Percentiles rank a stretch among this genome's conserved stretches.
Conservation (phyloP, 2,329 filamentous ascomycete species). For the Neopestalotiopsis sp. region DNA sequence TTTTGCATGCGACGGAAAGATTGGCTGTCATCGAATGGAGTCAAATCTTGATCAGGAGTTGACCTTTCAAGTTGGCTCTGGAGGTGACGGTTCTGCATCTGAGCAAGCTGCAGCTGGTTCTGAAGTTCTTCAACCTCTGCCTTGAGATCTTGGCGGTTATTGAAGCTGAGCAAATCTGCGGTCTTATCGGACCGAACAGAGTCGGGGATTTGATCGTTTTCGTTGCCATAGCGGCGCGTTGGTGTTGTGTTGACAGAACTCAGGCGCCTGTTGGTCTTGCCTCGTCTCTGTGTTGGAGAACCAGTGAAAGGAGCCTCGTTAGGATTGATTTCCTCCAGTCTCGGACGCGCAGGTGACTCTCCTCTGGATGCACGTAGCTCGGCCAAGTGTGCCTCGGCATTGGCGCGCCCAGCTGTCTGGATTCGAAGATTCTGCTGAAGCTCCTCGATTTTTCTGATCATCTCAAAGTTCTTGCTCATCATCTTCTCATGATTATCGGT, state of each 20-base stretch:
- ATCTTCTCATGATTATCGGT: constrained; percentile 66
- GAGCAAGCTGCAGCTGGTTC: constrained; percentile 89
- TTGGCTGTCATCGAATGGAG: constrained; percentile 73
- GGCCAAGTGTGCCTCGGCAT: constrained; percentile 82
- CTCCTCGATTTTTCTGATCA: constrained; percentile 85
- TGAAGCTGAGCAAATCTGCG: constrained; percentile 81
- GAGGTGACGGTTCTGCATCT: constrained; percentile 95
- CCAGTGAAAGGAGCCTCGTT: constrained; percentile 78
- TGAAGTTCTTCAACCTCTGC: constrained; percentile 90
- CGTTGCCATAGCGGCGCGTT: constrained; percentile 71
- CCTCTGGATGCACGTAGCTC: constrained; percentile 78
- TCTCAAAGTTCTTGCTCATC: constrained; percentile 78
- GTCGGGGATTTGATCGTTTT: constrained; percentile 68
- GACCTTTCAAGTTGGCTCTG: constrained; percentile 82
- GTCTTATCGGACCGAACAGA: constrained; percentile 86
- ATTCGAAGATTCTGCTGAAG: constrained; percentile 88
- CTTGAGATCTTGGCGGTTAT: constrained; percentile 89
- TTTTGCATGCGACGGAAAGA: constrained; percentile 85
- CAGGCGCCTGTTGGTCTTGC: constrained; percentile 58
- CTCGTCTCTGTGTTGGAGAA: constrained; percentile 74
- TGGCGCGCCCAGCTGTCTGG: constrained; percentile 78
- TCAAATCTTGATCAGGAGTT: constrained; percentile 65
- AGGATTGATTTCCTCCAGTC: constrained; percentile 85
- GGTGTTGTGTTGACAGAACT: constrained; percentile 82
- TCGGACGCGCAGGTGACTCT: constrained; percentile 73